A percentile compares a stretch with the other conserved stretches of the same genome.
These are phyloP conservation scores for Phytophthora capsici DNA, from an alignment of 352 stramenopile species.

Conservation along the genomic window DNA sequence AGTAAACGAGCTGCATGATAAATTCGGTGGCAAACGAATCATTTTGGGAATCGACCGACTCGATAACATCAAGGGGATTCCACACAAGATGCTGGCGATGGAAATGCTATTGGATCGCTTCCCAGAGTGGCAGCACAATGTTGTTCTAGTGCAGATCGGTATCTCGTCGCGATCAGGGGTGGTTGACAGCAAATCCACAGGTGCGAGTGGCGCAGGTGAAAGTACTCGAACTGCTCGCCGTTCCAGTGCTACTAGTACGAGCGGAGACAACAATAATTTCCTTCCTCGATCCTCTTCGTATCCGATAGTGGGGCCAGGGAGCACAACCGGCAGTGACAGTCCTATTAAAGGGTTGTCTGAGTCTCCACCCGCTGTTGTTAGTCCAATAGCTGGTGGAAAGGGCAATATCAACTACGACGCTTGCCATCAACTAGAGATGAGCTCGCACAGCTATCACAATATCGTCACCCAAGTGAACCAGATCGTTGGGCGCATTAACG, in stretches of 20 bases:
- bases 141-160: slow-evolving; percentile 96
- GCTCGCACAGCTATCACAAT: slow-evolving; percentile 73
- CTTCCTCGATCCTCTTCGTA: slow-evolving; percentile 36
- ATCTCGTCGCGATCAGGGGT: slow-evolving; percentile 86
- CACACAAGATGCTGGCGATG: slow-evolving; percentile 89
- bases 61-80: slow-evolving; percentile 91
- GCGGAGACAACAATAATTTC: slow-evolving; percentile 3
- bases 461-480: slow-evolving; percentile 86
- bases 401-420: slow-evolving; percentile 42
- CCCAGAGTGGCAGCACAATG: slow-evolving; percentile 94
- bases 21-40: slow-evolving; percentile 84
- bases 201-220: slow-evolving; percentile 16
- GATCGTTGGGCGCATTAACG: slow-evolving; percentile 90
- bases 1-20: slow-evolving; percentile 75
- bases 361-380: slow-evolving; percentile 28
- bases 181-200: slow-evolving; percentile 39
- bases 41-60: slow-evolving; percentile 87
- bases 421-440: slow-evolving; percentile 80
- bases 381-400: slow-evolving; percentile 31
- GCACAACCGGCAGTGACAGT: slow-evolving; percentile 36
- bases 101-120: slow-evolving; percentile 86
- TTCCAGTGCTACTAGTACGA: slow-evolving; percentile 22
- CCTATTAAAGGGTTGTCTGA: slow-evolving; percentile 34
- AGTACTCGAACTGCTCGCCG: slow-evolving; percentile 13
- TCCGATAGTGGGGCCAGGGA: slow-evolving; percentile 21